Base-by-base conservation (phyloP, 306 rosid genomes). In the Vicia villosa region DNA sequence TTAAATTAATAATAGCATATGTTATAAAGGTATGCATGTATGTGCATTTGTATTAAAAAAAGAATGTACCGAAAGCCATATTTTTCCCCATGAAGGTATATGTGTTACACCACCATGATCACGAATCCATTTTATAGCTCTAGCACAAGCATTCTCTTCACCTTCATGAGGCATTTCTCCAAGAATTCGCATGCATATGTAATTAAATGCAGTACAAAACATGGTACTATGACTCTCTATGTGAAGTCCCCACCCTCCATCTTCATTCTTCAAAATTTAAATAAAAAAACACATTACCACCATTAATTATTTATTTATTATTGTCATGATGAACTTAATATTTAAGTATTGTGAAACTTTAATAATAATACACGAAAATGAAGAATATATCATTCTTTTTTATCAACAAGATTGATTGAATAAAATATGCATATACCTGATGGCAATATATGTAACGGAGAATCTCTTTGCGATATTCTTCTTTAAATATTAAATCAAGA, bases 21-120 rank as follows among this genome's bases (percentile, higher is more conserved):
- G 4, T 28, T 28, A 28, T 28, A 28, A 4, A 4, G 5, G 32
- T 28, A 28, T 28, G 5, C 4, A 4, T 4, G 32, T 28, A 3
- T 28, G n/a, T 15, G 28, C 17, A 21, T 57, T 10, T 34, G 17
- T 32, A 12, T 68, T 8, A 52, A 68, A 10, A 19, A 5, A 30
- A 28, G 0, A 3, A 4, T 28, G 32, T 82, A 89, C 96, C 77
- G 94, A 87, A 52, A 90, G 90, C 96, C 95, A 90, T 1, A 90
- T 78, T 79, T 91, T 91, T n/a, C 97, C 97, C 97, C 97, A 91
- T 0, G 96, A 86, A 40, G 89, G 80, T 43, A 83, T 88, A 64
- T 82, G 71, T 21, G 95, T 79, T 0, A 52, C 86, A 17, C 88
- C 73, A 22, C 90, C 96, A 56, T 84, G 96, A 73, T 86, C 83